These are phyloP conservation scores for Paraphoma sp. DNA, from an alignment of 2,329 filamentous ascomycete genomes.

Conservation along the genomic window DNA sequence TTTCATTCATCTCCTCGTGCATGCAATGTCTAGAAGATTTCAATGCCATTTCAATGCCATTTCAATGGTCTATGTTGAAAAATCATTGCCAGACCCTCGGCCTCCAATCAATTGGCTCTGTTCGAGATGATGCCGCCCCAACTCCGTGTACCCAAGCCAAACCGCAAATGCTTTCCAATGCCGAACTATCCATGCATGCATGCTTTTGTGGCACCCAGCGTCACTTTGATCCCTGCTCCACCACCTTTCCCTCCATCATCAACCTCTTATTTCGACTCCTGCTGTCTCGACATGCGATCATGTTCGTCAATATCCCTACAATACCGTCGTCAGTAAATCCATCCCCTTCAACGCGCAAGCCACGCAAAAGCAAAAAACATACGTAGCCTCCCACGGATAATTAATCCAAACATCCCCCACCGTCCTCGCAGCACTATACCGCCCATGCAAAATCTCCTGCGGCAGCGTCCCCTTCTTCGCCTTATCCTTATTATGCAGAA, in stretches of 20 bases:
- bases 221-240: no score
- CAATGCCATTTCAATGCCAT: background rate
- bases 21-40: background rate
- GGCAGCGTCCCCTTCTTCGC: slow-evolving; percentile 88
- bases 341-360: background rate
- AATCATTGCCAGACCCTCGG: background rate
- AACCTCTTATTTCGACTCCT: slow-evolving; percentile 25
- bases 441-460: slow-evolving; percentile 73
- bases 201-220: slow-evolving; percentile 1
- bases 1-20: background rate
- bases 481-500: slow-evolving; percentile 99
- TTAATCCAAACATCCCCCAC: slow-evolving; percentile 97
- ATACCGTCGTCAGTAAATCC: slow-evolving; percentile 25
- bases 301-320: slow-evolving; percentile 88
- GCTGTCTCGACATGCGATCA: slow-evolving; percentile 69
- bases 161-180: background rate
- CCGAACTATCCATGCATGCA: background rate
- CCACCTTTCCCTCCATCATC: background rate
- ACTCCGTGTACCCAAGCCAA: slow-evolving; percentile 1
- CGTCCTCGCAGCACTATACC: slow-evolving; percentile 86
- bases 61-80: background rate
- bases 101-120: background rate
- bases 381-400: slow-evolving; percentile 96
- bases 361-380: slow-evolving; percentile 39
- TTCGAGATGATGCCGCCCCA: background rate